Base-by-base conservation (phyloP, 257 asterid species). In the Eucommia ulmoides region DNA sequence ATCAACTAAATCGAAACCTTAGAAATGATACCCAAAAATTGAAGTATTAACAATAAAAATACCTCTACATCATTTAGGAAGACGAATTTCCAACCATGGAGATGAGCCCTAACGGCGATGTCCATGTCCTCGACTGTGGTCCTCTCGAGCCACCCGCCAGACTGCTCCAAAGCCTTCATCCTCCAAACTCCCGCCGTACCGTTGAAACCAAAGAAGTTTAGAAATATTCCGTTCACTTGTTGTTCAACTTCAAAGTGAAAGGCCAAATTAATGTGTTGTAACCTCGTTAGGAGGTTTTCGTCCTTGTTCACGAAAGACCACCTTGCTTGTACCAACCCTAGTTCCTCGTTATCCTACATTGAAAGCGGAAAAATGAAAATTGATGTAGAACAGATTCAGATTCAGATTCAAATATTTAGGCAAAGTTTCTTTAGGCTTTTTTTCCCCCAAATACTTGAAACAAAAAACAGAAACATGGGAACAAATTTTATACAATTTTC, bases 141-240 rank as follows among this genome's bases (percentile, higher is more conserved):
- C 51, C 97, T 74, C 77, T 88, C 97, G 78, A 84, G 53, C 97
- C 97, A 88, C 1, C 97, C 97, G 33, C 97, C 95, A 0, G 97
- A 88, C 23, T 82, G 95, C 63, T 84, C 97, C 71, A 88, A 72
- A 0, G 97, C 93, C 69, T 84, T 88, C 17, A 84, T 84, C 73
- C 97, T 78, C 97, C 97, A 88, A 23, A 88, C 88, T 1, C 97
- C 97, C 21, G 97, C 97, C 5, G 97, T 88, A 60, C 97, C 97
- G 19, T 88, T 88, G 53, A 88, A 88, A 56, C 97, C 97, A n/a
- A 88, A 88, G 79, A 88, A 88, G 54, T 77, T 76, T 15, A 88
- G 69, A 66, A 81, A 88, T 63, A 72, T 63, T 0, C 97, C 97
- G 35, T 88, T 88, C 23, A 84, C 95, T 44, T 88, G 97, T 70